Conservation (phyloP, 805 yeast genomes). For the Candida ortonii region DNA sequence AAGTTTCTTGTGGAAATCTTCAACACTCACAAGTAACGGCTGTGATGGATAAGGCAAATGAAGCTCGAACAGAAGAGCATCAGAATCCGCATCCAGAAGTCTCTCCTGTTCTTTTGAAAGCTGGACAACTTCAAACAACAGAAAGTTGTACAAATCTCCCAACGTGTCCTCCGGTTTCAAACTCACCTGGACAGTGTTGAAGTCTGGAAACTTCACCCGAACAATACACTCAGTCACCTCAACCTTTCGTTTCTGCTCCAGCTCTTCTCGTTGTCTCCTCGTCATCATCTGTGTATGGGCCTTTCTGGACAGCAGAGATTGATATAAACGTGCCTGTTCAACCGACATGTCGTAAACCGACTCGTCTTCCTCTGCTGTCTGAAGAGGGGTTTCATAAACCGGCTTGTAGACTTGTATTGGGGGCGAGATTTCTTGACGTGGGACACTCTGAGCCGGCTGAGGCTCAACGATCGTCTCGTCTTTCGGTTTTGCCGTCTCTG, state of each 20-base stretch:
- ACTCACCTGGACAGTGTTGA: constrained; percentile 47
- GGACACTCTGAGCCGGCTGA: not conserved
- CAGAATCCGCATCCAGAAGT: constrained; percentile 22
- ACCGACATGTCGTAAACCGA: constrained; percentile 45
- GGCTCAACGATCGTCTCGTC: not conserved
- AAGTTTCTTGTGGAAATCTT: constrained; percentile 30
- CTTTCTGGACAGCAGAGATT: constrained; percentile 42
- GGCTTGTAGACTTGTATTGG: constrained; percentile 21
- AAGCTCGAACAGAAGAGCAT: constrained; percentile 30
- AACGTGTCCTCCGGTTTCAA: constrained; percentile 43
- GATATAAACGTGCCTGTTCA: constrained; percentile 53
- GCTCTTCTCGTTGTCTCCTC: constrained; percentile 34
- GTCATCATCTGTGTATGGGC: constrained; percentile 32
- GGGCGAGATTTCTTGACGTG: constrained; percentile 1
- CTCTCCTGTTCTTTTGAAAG: constrained; percentile 32
- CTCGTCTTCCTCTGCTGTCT: constrained; percentile 27
- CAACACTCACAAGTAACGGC: constrained; percentile 22
- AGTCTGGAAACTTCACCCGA: constrained; percentile 59
- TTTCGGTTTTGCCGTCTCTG: not conserved
- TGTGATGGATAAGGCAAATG: constrained; percentile 48
- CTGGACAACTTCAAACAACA: constrained; percentile 27
- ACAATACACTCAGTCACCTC: constrained; percentile 37
- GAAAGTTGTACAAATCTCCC: constrained; percentile 21
- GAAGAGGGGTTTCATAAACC: constrained; percentile 8
- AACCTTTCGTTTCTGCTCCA: constrained; percentile 25